phyloP scores from a whole-genome alignment of 139 green algal genomes.

The Closterium sp. region DNA sequence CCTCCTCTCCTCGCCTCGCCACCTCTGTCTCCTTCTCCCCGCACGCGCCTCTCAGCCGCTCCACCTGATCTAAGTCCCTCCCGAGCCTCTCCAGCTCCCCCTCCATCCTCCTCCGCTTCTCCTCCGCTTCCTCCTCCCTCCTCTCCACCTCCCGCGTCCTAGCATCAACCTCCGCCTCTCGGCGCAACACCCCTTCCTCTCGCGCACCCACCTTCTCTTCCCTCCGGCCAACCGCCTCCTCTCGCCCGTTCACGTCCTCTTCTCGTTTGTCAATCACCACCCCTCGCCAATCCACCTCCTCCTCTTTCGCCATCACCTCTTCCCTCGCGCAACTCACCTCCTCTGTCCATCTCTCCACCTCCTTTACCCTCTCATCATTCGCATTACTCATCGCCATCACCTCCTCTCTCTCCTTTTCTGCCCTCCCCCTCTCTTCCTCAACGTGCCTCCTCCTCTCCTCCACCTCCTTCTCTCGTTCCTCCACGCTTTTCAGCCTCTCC shows the following conservation, averaged over 20 bases:
- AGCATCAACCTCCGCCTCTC: not conserved
- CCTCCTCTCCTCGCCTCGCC: not conserved
- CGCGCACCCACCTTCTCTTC: not conserved
- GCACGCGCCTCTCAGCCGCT: not conserved
- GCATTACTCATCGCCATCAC: no score
- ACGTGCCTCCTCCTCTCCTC: not conserved
- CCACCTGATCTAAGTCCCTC: not conserved
- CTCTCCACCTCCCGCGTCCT: not conserved
- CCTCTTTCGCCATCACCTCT: not conserved
- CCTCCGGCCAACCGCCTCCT: not conserved
- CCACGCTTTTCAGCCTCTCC: not conserved
- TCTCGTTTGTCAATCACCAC: not conserved
- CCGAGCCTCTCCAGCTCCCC: not conserved
- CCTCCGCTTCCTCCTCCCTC: not conserved
- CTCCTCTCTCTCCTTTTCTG: no score
- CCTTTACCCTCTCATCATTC: not conserved
- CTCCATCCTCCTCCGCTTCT: not conserved
- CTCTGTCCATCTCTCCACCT: not conserved
- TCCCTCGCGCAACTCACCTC: not conserved
- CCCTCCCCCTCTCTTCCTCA: no score
- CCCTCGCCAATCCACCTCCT: not conserved
- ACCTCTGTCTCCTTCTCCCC: not conserved
- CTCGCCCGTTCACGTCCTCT: not conserved
- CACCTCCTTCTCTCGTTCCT: not conserved
- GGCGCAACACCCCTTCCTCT: not conserved